Conservation (phyloP, 768 basidiomycete species). For the Macrolepiota dolichaula region DNA sequence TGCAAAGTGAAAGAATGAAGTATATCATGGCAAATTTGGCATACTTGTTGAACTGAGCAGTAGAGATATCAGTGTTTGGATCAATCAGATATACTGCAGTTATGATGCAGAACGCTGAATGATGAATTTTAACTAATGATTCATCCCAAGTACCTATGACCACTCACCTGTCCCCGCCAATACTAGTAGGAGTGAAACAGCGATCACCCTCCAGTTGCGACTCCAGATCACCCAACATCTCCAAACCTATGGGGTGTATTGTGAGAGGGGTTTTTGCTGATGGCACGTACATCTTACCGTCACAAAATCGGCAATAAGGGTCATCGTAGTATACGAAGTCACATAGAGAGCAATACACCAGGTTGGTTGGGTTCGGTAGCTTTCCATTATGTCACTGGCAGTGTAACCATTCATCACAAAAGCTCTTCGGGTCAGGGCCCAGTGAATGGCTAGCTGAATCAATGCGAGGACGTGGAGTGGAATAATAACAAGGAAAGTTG, state of each 20-base stretch:
- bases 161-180: not conserved
- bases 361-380: not conserved
- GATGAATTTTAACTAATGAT: not conserved
- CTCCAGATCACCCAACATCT: slow-evolving; percentile 5
- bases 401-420: slow-evolving; percentile 4
- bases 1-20: slow-evolving; percentile 2
- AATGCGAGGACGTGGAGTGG: slow-evolving; percentile 3
- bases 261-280: not conserved
- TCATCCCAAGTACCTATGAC: not conserved
- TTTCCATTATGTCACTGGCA: not conserved
- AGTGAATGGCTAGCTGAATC: not conserved
- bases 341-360: not conserved
- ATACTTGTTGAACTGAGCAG: slow-evolving; percentile 1
- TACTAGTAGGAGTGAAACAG: not conserved
- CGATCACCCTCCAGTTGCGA: not conserved
- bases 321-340: not conserved
- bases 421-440: not conserved
- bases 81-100: not conserved
- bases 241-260: not conserved
- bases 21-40: not conserved
- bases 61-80: not conserved
- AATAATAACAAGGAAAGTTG: not conserved
- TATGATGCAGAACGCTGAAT: slow-evolving; percentile 2
- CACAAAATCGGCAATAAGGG: slow-evolving; percentile 6
- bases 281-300: not conserved